Percentiles rank a stretch among this genome's conserved stretches.
These are phyloP conservation scores for Yamadazyma triangularis DNA, from an alignment of 1,139 yeast species.

Conservation along the genomic window DNA sequence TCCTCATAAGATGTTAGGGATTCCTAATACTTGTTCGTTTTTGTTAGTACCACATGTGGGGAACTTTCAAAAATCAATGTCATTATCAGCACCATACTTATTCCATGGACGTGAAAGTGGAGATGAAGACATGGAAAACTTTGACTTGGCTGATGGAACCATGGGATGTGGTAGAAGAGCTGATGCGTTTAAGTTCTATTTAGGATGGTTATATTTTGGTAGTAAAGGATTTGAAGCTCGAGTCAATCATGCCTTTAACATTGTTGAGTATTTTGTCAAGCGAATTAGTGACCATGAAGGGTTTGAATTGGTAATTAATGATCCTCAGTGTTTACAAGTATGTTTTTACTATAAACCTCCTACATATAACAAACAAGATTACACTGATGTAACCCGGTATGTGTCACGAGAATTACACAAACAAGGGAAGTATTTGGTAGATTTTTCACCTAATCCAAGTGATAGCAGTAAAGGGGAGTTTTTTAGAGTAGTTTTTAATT, in stretches of 20 bases:
- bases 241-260: slow-evolving; percentile 66
- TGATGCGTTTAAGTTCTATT: slow-evolving; percentile 72
- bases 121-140: slow-evolving; percentile 52
- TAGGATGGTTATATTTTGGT: slow-evolving; percentile 84
- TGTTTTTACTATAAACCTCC: slow-evolving; percentile 71
- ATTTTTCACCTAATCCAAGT: slow-evolving; percentile 74
- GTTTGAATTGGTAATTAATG: slow-evolving; percentile 51
- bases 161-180: slow-evolving; percentile 92
- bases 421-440: slow-evolving; percentile 65
- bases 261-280: slow-evolving; percentile 57
- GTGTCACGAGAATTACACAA: slow-evolving; percentile 62
- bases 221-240: slow-evolving; percentile 50
- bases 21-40: slow-evolving; percentile 83
- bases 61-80: slow-evolving; percentile 66
- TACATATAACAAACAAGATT: slow-evolving; percentile 25
- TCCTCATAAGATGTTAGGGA: slow-evolving; percentile 91
- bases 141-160: slow-evolving; percentile 83
- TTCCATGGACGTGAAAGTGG: slow-evolving; percentile 74
- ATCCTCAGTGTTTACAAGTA: slow-evolving; percentile 79
- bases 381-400: slow-evolving; percentile 56
- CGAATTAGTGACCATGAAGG: slow-evolving; percentile 29
- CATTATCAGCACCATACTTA: slow-evolving; percentile 74
- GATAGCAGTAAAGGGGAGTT: slow-evolving; percentile 61
- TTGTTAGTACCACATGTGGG: slow-evolving; percentile 66
- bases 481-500: slow-evolving; percentile 79